Conservation (phyloP, 2,329 filamentous ascomycete species). For the Mariannaea sp. region DNA sequence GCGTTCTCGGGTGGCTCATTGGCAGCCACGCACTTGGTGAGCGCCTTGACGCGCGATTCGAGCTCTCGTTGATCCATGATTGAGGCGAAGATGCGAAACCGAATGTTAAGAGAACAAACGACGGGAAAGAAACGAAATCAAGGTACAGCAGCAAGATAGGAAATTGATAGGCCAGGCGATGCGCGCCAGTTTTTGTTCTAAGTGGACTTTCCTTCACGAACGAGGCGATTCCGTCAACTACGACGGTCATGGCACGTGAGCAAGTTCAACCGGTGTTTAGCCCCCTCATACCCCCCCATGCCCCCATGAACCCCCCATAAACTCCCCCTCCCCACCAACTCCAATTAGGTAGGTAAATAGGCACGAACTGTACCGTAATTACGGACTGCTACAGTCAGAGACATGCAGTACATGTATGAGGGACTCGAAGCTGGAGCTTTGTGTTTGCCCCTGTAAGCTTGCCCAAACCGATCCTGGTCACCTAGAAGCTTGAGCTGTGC, state of each 20-base stretch:
- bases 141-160: background rate
- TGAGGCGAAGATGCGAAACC: constrained; percentile 9
- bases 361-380: no score
- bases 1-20: constrained; percentile 77
- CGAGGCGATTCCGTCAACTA: background rate
- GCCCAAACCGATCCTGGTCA: no score
- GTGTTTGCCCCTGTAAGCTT: no score
- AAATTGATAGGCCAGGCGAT: constrained; percentile 2
- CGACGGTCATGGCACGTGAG: constrained; percentile 13
- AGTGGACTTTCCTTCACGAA: constrained; percentile 6
- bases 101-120: constrained; percentile 8
- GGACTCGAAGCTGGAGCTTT: no score
- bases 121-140: background rate
- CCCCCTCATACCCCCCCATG: background rate
- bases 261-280: constrained; percentile 10
- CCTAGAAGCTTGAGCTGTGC: no score
- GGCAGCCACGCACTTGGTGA: constrained; percentile 76
- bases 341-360: no score
- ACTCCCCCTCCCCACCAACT: no score
- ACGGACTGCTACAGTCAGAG: no score
- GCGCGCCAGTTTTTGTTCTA: constrained; percentile 19
- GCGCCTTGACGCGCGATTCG: constrained; percentile 73
- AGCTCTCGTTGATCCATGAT: constrained; percentile 83
- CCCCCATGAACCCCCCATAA: background rate
- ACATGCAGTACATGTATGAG: no score